Evolutionary conservation across 1,284 basidiomycete genomes (phyloP).

Genomic region (Apiotrichum akiyoshidainum): DNA sequence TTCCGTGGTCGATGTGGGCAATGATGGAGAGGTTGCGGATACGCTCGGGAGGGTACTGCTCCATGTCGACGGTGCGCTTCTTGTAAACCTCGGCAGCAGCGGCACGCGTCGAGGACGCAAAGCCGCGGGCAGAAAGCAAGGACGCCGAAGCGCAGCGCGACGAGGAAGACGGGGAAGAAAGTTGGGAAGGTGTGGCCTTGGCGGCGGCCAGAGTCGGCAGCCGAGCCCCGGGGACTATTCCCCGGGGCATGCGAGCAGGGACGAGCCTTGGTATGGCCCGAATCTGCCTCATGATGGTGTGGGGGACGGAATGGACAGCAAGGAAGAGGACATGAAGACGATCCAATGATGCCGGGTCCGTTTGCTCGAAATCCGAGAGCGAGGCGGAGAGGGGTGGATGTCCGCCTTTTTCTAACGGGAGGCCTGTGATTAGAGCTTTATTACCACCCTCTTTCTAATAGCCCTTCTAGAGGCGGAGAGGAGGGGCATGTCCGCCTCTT

Average conservation of each 20-base stretch:
- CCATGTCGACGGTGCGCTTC: slow-evolving; percentile 56
- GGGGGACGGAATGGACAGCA: neutral
- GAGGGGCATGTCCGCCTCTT: no score
- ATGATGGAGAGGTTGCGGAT: slow-evolving; percentile 93
- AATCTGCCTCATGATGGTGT: slow-evolving; percentile 5
- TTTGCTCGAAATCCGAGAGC: neutral
- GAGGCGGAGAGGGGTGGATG: neutral
- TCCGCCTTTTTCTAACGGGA: no score
- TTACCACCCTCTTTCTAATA: no score
- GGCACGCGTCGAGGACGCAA: slow-evolving; percentile 4
- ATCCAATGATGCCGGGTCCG: neutral
- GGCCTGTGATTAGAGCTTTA: no score
- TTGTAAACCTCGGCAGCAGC: slow-evolving; percentile 7
- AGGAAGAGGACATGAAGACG: neutral
- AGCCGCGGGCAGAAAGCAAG: slow-evolving; percentile 5
- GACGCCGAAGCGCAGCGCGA: neutral
- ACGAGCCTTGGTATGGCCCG: slow-evolving; percentile 4
- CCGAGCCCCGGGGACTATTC: neutral
- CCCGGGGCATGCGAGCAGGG: neutral
- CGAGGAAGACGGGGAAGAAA: no score
- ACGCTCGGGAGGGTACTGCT: slow-evolving; percentile 67
- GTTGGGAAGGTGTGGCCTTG: no score
- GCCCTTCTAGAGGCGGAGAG: no score
- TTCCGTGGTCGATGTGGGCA: slow-evolving; percentile 89
- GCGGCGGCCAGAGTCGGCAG: no score